A percentile compares a stretch with the other conserved stretches of the same genome.
Evolutionary conservation across 306 rosid genomes (phyloP).

Genomic region (Myrica gale): DNA sequence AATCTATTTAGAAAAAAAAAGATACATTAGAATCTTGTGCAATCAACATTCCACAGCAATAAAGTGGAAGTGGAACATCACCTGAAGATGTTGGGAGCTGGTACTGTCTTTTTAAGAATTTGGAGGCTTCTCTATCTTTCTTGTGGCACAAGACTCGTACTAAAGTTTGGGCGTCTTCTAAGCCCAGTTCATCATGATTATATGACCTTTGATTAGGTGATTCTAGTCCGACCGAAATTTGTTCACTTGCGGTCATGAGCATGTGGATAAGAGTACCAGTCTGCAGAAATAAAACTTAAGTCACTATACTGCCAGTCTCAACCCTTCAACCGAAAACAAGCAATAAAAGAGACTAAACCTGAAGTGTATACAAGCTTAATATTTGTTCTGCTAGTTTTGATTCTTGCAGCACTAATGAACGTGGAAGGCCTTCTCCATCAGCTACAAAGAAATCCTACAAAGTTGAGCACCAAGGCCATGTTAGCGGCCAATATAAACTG

Average conservation of each 20-base stretch:
- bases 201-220: slow-evolving; percentile 17
- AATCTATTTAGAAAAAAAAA: too few relatives aligned
- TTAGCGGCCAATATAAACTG: slow-evolving; percentile 3
- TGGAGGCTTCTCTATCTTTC: slow-evolving; percentile 53
- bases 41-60: not conserved
- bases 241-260: slow-evolving; percentile 53
- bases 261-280: slow-evolving; percentile 46
- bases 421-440: slow-evolving; percentile 57
- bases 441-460: slow-evolving; percentile 54
- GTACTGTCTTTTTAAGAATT: slow-evolving; percentile 45
- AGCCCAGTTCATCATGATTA: slow-evolving; percentile 19
- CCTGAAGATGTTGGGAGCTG: slow-evolving; percentile 60
- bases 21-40: too few relatives aligned
- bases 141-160: slow-evolving; percentile 56
- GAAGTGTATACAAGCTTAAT: slow-evolving; percentile 43
- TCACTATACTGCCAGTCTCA: slow-evolving; percentile 13
- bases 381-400: slow-evolving; percentile 46
- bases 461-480: not conserved
- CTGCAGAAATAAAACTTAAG: slow-evolving; percentile 33
- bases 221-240: slow-evolving; percentile 38
- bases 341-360: slow-evolving; percentile 35
- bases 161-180: slow-evolving; percentile 42
- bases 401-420: slow-evolving; percentile 45
- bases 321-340: not conserved
- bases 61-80: slow-evolving; percentile 12